Evolutionary conservation across 2,329 filamentous ascomycete species (phyloP).

Genomic region (Colletotrichum orchidophilum): DNA sequence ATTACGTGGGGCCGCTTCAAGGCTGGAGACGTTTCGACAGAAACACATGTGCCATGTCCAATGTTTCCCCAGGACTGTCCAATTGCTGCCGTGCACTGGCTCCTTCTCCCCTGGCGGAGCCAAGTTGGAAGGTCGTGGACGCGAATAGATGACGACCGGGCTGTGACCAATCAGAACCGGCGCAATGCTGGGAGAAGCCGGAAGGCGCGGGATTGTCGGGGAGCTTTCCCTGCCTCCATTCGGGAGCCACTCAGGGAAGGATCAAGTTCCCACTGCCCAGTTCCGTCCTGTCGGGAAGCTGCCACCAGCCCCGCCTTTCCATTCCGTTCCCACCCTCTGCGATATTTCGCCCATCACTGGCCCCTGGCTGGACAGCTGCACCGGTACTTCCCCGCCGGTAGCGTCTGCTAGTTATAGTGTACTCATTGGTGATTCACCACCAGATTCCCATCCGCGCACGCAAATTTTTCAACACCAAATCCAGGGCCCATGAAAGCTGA

Average conservation of each 20-base stretch:
- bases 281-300: constrained; percentile 31
- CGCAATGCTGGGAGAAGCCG: constrained; percentile 26
- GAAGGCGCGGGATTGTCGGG: constrained; percentile 25
- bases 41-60: not conserved
- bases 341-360: not conserved
- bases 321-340: not conserved
- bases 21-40: not conserved
- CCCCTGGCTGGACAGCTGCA: not conserved
- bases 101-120: constrained; percentile 4
- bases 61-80: not conserved
- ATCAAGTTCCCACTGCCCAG: not conserved
- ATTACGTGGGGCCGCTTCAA: constrained; percentile 20
- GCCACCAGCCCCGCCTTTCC: constrained; percentile 12
- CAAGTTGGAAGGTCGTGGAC: constrained; percentile 27
- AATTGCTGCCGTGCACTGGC: too few relatives aligned
- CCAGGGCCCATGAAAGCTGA: constrained; percentile 12
- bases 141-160: constrained; percentile 6
- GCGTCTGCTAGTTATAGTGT: constrained; percentile 6
- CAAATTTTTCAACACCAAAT: constrained; percentile 25
- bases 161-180: constrained; percentile 4
- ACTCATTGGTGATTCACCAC: constrained; percentile 28
- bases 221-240: not conserved
- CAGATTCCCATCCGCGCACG: not conserved
- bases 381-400: constrained; percentile 25
- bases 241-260: constrained; percentile 3